Percentiles rank a stretch among this genome's conserved stretches.
Evolutionary conservation across 257 asterid species (phyloP).

Genomic region (Buddleja alternifolia): DNA sequence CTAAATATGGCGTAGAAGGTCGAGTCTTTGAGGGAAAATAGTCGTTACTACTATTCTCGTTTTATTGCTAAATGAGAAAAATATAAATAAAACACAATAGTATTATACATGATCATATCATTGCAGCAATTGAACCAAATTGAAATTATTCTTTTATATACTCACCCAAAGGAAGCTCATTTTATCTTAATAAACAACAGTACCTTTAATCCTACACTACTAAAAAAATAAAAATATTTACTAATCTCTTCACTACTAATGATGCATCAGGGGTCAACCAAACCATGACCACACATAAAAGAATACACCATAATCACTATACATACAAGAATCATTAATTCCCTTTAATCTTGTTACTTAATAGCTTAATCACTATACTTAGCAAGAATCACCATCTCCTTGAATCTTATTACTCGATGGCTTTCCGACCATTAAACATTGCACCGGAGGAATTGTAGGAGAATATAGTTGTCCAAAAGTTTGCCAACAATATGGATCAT

Average conservation of each 20-base stretch:
- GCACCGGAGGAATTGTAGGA: conserved; percentile 76
- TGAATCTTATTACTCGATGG: conserved; percentile 74
- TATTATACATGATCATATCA: no score
- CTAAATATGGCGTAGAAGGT: no score
- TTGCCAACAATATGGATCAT: conserved; percentile 91
- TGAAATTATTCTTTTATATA: no score
- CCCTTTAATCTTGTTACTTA: conserved; percentile 5
- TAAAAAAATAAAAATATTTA: conserved; percentile 23
- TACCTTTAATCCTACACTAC: no score
- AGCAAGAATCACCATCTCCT: conserved; percentile 73
- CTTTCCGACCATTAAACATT: conserved; percentile 69
- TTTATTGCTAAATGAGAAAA: no score
- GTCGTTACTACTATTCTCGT: no score
- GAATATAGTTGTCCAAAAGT: conserved; percentile 74
- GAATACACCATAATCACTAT: conserved; percentile 44
- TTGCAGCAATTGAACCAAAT: no score
- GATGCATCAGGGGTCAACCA: conserved; percentile 66
- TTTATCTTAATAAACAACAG: no score
- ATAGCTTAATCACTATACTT: conserved; percentile 16
- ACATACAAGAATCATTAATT: conserved; percentile 27
- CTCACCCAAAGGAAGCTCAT: no score
- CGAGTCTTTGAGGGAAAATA: no score
- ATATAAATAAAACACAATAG: no score
- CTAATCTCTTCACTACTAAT: conserved; percentile 40
- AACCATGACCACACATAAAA: conserved; percentile 69